Evolutionary conservation across 768 basidiomycete species (phyloP).

Genomic region (Rhizopogon vesiculosus): DNA sequence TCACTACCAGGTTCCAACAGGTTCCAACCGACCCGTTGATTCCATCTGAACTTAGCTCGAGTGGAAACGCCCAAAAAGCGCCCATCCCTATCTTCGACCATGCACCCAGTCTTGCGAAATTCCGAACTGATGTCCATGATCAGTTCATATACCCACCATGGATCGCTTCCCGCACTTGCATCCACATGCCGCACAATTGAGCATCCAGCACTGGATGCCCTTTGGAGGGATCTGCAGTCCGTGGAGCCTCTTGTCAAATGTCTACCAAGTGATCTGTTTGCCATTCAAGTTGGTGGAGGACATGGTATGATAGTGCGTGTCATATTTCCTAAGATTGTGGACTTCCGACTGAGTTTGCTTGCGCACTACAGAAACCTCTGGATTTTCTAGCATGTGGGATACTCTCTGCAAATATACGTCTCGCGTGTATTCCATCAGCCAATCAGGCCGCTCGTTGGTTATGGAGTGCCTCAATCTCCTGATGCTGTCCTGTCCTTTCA

Average conservation of each 20-base stretch:
- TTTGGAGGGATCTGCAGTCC: conserved; percentile 19
- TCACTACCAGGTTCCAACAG: no score
- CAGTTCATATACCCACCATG: not conserved
- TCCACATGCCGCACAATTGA: conserved; percentile 18
- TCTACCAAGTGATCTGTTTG: not conserved
- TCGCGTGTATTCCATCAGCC: conserved; percentile 11
- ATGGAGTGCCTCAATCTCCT: not conserved
- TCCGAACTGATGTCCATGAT: not conserved
- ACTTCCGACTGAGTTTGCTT: not conserved
- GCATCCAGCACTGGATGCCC: conserved; percentile 18
- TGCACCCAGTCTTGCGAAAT: not conserved
- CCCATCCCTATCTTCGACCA: no score
- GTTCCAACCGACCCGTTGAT: no score
- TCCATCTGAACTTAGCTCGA: no score
- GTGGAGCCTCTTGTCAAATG: conserved; percentile 13
- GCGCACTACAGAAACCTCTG: not conserved
- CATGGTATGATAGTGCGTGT: not conserved
- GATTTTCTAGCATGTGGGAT: conserved; percentile 11
- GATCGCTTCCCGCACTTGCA: conserved; percentile 16
- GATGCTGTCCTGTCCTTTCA: conserved; percentile 12
- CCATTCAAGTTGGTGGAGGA: not conserved
- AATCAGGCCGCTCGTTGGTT: not conserved
- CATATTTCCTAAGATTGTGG: not conserved
- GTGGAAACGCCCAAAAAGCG: no score
- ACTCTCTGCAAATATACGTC: conserved; percentile 14